A percentile compares a stretch with the other conserved stretches of the same genome.
Conservation (phyloP, 2,329 filamentous ascomycete genomes). For the Trichoderma brevicompactum region DNA sequence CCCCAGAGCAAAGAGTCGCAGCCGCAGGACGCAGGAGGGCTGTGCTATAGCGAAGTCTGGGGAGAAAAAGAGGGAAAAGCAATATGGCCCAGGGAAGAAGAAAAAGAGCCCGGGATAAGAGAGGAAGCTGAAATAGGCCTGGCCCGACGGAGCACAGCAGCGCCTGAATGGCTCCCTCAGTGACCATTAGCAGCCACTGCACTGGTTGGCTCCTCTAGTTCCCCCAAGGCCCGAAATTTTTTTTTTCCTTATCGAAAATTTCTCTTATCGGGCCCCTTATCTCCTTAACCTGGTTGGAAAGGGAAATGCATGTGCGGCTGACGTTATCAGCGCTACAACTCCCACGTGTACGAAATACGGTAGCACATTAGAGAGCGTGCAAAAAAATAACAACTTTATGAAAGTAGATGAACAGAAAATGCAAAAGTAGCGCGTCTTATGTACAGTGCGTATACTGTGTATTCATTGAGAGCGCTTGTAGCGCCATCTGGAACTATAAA, state of each 20-base stretch:
- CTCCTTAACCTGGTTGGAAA: background rate
- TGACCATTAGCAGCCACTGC: conserved; percentile 8
- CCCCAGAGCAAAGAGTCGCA: conserved; percentile 23
- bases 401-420: no score
- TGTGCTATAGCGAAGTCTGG: conserved; percentile 13
- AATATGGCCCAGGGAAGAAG: background rate
- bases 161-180: background rate
- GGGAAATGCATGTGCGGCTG: conserved; percentile 19
- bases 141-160: background rate
- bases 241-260: conserved; percentile 11
- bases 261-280: conserved; percentile 24
- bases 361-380: no score
- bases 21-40: conserved; percentile 23
- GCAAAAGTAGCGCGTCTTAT: no score
- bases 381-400: no score
- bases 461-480: no score
- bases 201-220: conserved; percentile 5
- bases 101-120: background rate
- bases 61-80: background rate
- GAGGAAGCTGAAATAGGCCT: background rate
- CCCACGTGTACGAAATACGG: no score
- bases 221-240: conserved; percentile 1
- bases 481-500: no score
- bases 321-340: conserved; percentile 12
- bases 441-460: no score